Percentiles rank a stretch among this genome's conserved stretches.
Conservation (phyloP, 164 flowering plant species). For the Macadamia tetraphylla region DNA sequence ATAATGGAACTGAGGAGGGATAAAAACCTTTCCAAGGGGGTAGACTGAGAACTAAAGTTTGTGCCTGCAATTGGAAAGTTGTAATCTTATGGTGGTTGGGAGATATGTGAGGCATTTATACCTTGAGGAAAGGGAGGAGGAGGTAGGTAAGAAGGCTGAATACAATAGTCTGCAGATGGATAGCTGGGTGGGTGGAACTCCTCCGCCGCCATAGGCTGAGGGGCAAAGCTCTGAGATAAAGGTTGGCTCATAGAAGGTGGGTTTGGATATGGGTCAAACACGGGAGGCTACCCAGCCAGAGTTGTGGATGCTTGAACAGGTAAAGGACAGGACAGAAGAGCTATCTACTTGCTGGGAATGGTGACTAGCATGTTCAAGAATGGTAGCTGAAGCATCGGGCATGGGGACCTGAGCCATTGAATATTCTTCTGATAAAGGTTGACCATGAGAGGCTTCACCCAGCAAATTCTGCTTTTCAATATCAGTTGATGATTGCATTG, state of each 20-base stretch:
- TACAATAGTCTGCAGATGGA: constrained; percentile 11
- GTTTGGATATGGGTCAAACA: constrained; percentile 18
- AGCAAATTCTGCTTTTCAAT: constrained; percentile 7
- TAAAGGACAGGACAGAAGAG: constrained; percentile 12
- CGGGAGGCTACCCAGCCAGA: not conserved
- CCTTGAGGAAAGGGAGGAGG: constrained; percentile 27
- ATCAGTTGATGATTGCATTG: constrained; percentile 7
- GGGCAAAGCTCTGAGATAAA: constrained; percentile 14
- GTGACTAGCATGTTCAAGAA: constrained; percentile 14
- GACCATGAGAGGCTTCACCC: constrained; percentile 11
- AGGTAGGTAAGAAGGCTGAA: constrained; percentile 23
- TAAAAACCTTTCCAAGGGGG: constrained; percentile 21
- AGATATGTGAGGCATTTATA: constrained; percentile 19
- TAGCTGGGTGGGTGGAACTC: constrained; percentile 12
- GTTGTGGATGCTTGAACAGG: constrained; percentile 14
- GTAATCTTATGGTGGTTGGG: constrained; percentile 18
- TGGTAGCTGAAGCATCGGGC: constrained; percentile 10
- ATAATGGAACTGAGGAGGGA: constrained; percentile 27
- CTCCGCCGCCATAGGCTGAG: constrained; percentile 14
- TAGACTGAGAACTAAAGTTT: constrained; percentile 20
- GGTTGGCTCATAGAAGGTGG: constrained; percentile 13
- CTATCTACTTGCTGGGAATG: constrained; percentile 14
- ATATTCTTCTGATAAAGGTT: not conserved
- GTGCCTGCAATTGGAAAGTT: constrained; percentile 18
- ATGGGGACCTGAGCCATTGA: constrained; percentile 9